Base-by-base conservation (phyloP, 2,329 filamentous ascomycete genomes). In the Clonostachys solani region DNA sequence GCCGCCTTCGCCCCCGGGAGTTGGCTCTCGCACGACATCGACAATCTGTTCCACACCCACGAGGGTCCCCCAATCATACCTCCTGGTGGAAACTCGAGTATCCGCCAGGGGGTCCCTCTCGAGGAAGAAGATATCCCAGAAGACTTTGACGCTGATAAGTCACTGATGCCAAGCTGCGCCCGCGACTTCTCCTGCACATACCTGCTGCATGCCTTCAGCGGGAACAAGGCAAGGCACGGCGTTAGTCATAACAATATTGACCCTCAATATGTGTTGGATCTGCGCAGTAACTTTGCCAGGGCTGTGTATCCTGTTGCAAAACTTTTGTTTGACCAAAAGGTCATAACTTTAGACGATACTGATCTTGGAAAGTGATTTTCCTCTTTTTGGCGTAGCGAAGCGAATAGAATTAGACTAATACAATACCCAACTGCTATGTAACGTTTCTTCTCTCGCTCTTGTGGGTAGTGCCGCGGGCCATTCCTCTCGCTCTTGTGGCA, bases 1-100 rank as follows among this genome's bases (percentile, higher is more conserved):
- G 44, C 53, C 34, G 58, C 57, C 12, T 56, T 59, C 42, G 55
- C 52, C 17, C 59, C 56, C 12, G 48, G 53, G 6, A 49, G 55
- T 23, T 60, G 57, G 54, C 18, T 17, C 6, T 23, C 33, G 6
- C 15, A 49, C 2, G 45, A 56, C 18, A 47, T 35, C 13, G 40
- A 47, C 4, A 33, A 40, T n/a, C 46, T 60, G n/a, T 56, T 52
- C 36, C 38, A 44, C 7, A 16, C 47, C 3, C 56, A 57, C 40
- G 47, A 38, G 8, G 44, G 44, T 10, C 15, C 46, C 40, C 40
- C 40, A 12, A 36, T 48, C n/a, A 41, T 47, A 29, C 36, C 42
- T 29, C 23, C 23, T 10, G 23, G 23, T 29, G 23, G 23, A 29
- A 29, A 29, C 23, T 29, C 23, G 12, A 33, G 19, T 13, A 40